These are phyloP conservation scores for Fusarium secorum DNA, from an alignment of 2,329 filamentous ascomycete genomes.

Conservation along the genomic window DNA sequence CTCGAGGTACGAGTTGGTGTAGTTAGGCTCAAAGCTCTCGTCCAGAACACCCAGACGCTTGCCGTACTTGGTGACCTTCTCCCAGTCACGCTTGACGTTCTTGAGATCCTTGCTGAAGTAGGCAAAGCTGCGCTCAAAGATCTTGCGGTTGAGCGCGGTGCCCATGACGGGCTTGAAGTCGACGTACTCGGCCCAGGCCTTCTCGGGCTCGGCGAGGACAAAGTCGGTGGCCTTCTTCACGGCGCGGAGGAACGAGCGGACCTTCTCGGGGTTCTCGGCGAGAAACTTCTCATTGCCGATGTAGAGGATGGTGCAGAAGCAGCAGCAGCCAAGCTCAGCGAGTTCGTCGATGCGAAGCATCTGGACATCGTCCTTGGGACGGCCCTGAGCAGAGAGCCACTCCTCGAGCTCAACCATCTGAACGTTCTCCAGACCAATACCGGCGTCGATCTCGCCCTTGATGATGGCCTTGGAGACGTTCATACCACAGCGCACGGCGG, in stretches of 20 bases:
- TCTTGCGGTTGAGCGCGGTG: constrained; percentile 74
- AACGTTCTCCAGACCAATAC: constrained; percentile 80
- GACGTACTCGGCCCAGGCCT: constrained; percentile 73
- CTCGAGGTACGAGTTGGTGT: constrained; percentile 74
- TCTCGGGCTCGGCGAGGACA: constrained; percentile 68
- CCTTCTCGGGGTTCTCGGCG: constrained; percentile 69
- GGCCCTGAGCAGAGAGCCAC: constrained; percentile 71
- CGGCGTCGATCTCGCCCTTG: constrained; percentile 75
- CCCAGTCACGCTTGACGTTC: constrained; percentile 79
- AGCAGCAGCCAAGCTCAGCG: constrained; percentile 81
- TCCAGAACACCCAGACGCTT: constrained; percentile 74
- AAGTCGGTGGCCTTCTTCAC: constrained; percentile 79
- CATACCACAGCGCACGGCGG: constrained; percentile 80
- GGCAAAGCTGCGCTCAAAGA: constrained; percentile 80
- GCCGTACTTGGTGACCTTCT: constrained; percentile 79
- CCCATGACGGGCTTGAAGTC: constrained; percentile 77
- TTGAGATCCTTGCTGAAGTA: constrained; percentile 79
- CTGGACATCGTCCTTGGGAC: constrained; percentile 72
- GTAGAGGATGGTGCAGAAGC: constrained; percentile 84
- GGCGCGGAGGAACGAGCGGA: constrained; percentile 73
- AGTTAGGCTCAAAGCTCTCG: constrained; percentile 73
- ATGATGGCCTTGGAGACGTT: constrained; percentile 82
- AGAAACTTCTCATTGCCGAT: constrained; percentile 80
- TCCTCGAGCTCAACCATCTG: constrained; percentile 85
- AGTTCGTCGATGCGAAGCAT: constrained; percentile 85